Percentiles rank a stretch among this genome's conserved stretches.
Evolutionary conservation across 768 basidiomycete genomes (phyloP).

Genomic region (Goffeauzyma gilvescens): DNA sequence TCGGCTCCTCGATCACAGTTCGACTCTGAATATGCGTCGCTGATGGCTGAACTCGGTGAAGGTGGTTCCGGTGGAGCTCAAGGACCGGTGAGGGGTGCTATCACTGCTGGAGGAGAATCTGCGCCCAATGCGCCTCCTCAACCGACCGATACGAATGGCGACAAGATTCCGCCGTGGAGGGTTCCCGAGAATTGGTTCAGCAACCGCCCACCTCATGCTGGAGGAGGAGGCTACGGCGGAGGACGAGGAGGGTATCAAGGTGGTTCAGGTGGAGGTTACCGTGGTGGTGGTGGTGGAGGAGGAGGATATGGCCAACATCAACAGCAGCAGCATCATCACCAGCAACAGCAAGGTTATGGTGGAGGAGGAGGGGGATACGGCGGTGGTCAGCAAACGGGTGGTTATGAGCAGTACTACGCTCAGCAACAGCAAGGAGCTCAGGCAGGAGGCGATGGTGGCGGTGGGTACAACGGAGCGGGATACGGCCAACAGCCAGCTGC

Average conservation of each 20-base stretch:
- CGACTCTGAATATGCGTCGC: slow-evolving; percentile 89
- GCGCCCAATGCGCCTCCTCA: no score
- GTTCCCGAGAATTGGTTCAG: slow-evolving; percentile 30
- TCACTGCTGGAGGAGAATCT: slow-evolving; percentile 8
- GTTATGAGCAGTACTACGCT: slow-evolving; percentile 1
- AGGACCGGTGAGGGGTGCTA: slow-evolving; percentile 16
- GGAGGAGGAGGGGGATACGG: slow-evolving; percentile 8
- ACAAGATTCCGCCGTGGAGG: slow-evolving; percentile 32
- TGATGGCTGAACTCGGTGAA: slow-evolving; percentile 98
- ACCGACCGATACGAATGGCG: slow-evolving; percentile 15
- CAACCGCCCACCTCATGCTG: slow-evolving; percentile 2
- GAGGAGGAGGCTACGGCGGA: background rate
- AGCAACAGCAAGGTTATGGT: slow-evolving; percentile 2
- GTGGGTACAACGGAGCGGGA: slow-evolving; percentile 11
- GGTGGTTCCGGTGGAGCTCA: slow-evolving; percentile 30
- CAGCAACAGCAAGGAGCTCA: slow-evolving; percentile 7
- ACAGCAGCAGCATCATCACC: slow-evolving; percentile 1
- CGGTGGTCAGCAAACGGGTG: background rate
- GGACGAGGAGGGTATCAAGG: slow-evolving; percentile 11
- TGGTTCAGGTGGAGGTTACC: no score
- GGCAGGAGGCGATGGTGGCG: slow-evolving; percentile 7
- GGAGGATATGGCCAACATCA: background rate
- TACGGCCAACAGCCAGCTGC: slow-evolving; percentile 11
- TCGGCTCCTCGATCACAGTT: slow-evolving; percentile 50
- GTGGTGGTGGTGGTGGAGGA: no score